Evolutionary conservation across 1,139 yeast genomes (phyloP).

Genomic region (Diutina pseudorugosa): DNA sequence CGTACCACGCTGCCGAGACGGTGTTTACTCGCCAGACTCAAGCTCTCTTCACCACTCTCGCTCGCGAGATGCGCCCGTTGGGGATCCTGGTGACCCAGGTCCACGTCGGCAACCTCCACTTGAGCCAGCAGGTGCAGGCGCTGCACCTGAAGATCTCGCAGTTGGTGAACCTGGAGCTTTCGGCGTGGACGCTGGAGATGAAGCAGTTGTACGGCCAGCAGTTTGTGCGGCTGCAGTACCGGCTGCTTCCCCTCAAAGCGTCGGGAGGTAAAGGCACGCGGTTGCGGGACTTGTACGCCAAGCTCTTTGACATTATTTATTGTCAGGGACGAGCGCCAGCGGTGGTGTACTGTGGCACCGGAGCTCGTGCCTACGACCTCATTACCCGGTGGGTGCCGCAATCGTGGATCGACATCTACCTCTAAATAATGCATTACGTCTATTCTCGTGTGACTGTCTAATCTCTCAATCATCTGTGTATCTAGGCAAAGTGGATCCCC

Average conservation of each 20-base stretch:
- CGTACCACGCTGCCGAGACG: conserved; percentile 40
- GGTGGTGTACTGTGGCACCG: conserved; percentile 37
- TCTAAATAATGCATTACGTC: not conserved
- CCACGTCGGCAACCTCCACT: conserved; percentile 34
- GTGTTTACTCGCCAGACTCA: conserved; percentile 25
- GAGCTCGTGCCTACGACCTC: conserved; percentile 34
- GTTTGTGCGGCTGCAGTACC: conserved; percentile 23
- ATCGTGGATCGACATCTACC: not conserved
- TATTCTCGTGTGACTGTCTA: not conserved
- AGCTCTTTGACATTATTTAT: conserved; percentile 43
- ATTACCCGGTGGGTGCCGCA: conserved; percentile 22
- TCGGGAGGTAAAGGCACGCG: conserved; percentile 11
- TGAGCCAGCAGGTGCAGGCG: conserved; percentile 15
- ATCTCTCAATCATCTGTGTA: conserved; percentile 3
- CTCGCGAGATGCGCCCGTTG: conserved; percentile 30
- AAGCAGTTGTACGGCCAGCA: conserved; percentile 22
- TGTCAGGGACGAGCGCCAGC: conserved; percentile 13
- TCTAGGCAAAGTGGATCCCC: conserved; percentile 83
- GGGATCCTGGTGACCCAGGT: conserved; percentile 33
- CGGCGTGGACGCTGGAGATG: conserved; percentile 30
- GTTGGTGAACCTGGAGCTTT: conserved; percentile 24
- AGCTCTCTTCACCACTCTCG: conserved; percentile 24
- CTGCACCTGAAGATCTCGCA: conserved; percentile 17
- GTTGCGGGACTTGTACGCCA: conserved; percentile 38
- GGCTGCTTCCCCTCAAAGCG: conserved; percentile 23